Conservation (phyloP, 2,329 filamentous ascomycete genomes). For the Claviceps paspali region DNA sequence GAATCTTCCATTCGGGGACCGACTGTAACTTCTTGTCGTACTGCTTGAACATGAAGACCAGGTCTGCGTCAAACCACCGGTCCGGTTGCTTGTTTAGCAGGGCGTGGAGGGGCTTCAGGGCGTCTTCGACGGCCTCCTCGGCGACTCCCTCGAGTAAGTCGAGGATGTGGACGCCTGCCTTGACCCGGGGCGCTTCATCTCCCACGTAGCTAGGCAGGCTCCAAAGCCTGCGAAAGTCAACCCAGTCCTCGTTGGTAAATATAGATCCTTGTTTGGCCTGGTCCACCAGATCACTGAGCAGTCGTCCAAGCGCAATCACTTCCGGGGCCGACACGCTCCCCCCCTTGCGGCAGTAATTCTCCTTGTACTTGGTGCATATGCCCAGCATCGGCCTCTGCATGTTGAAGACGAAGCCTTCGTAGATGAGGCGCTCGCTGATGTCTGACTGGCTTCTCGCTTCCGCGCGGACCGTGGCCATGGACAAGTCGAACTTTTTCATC, state of each 20-base stretch:
- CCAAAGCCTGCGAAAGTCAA: slow-evolving; percentile 15
- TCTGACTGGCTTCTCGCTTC: not conserved
- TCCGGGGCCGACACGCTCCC: slow-evolving; percentile 29
- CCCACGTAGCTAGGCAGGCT: too few relatives aligned
- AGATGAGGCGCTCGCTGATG: slow-evolving; percentile 30
- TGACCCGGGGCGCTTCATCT: too few relatives aligned
- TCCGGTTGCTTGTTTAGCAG: not conserved
- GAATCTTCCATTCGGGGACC: slow-evolving; percentile 15
- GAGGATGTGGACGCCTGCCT: not conserved
- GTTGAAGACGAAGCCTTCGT: slow-evolving; percentile 40
- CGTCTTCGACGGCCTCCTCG: not conserved
- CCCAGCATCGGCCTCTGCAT: slow-evolving; percentile 44
- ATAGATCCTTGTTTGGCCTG: slow-evolving; percentile 38
- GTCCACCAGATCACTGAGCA: slow-evolving; percentile 41
- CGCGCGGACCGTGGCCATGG: not conserved
- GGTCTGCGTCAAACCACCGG: not conserved
- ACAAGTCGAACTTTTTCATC: slow-evolving; percentile 5
- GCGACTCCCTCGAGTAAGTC: not conserved
- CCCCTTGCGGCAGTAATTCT: slow-evolving; percentile 44
- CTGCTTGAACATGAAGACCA: not conserved
- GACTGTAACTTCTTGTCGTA: not conserved
- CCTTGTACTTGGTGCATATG: slow-evolving; percentile 47
- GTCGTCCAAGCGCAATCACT: slow-evolving; percentile 33
- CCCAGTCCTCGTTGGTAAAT: slow-evolving; percentile 30
- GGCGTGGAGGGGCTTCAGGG: not conserved